Conservation (phyloP, 2,329 filamentous ascomycete species). For the Beauveria caledonica region DNA sequence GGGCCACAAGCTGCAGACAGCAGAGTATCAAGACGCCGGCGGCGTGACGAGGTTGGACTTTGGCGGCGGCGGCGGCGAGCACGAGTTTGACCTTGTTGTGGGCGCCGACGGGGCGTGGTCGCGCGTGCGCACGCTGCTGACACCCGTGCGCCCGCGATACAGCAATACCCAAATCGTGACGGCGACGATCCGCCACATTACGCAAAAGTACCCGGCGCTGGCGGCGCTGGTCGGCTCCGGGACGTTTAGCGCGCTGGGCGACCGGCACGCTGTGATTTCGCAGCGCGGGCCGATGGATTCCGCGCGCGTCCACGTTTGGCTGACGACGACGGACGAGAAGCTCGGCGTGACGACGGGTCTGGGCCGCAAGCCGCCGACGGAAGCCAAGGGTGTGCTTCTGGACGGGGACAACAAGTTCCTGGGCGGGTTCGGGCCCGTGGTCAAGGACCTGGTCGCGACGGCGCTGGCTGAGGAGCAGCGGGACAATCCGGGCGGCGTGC, state of each 20-base stretch:
- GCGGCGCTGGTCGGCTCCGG: slow-evolving; percentile 17
- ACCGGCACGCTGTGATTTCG: slow-evolving; percentile 24
- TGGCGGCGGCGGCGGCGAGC: slow-evolving; percentile 10
- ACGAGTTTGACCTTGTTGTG: slow-evolving; percentile 29
- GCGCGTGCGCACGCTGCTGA: slow-evolving; percentile 28
- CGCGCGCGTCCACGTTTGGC: slow-evolving; percentile 22
- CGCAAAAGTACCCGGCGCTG: slow-evolving; percentile 30
- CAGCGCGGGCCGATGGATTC: slow-evolving; percentile 24
- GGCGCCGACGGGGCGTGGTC: slow-evolving; percentile 35
- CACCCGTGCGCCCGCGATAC: slow-evolving; percentile 28
- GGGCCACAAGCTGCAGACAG: slow-evolving; percentile 24
- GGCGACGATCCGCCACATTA: slow-evolving; percentile 25
- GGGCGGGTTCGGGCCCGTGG: background rate
- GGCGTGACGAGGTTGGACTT: slow-evolving; percentile 17
- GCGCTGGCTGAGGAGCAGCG: slow-evolving; percentile 20
- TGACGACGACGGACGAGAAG: slow-evolving; percentile 20
- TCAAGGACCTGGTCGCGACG: slow-evolving; percentile 21
- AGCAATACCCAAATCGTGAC: slow-evolving; percentile 31
- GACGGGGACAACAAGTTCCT: background rate
- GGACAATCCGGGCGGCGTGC: background rate
- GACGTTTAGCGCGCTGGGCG: background rate
- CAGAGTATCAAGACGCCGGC: background rate
- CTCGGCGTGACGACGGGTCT: slow-evolving; percentile 8
- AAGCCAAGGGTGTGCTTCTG: background rate
- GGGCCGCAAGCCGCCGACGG: background rate